Base-by-base conservation (phyloP, 192 early-diverging fungal genomes). In the Dissophora globulifera region DNA sequence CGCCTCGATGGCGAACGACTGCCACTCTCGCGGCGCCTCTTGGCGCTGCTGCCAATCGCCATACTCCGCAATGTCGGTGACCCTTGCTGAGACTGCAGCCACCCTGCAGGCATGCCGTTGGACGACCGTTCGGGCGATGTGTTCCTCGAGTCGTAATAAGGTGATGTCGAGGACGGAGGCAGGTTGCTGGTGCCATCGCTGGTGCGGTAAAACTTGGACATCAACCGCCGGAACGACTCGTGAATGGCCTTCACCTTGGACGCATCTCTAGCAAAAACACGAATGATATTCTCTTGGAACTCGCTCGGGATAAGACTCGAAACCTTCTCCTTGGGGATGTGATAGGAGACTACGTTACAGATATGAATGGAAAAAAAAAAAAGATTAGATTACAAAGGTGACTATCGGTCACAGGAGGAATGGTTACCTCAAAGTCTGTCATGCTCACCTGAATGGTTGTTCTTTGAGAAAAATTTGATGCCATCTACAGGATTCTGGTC, bases 401-500 rank as follows among this genome's bases (percentile, higher is more conserved):
- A n/a, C n/a, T n/a, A n/a, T n/a, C n/a, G n/a, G n/a, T n/a, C n/a
- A n/a, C n/a, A n/a, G n/a, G n/a, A n/a, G n/a, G n/a, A n/a, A n/a
- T n/a, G n/a, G n/a, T n/a, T n/a, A n/a, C n/a, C n/a, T n/a, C n/a
- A n/a, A n/a, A n/a, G 50, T 25, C 31, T 10, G 13, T 19, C 4
- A n/a, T 59, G 25, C 20, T 43, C 35, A 55, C 57, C 62, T 42
- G 63, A 42, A 10, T 62, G n/a, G 12, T 79, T 70, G 16, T 67
- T 71, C 50, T 95, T 95, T 25, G 82, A 88, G 79, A 86, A 96
- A 60, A 98, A 98, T 33, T 83, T 81, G 59, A 95, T 84, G 29
- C 70, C 75, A 58, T 98, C 93, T 9, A 98, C 90, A 0, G 96
- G 96, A 59, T 98, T 96, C 27, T 87, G 75, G 46, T 89, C 87